Evolutionary conservation across 1,139 yeast species (phyloP), one percentile per base, ranked within the genome.

Genomic region (Yamadazyma songkhlaensis): DNA sequence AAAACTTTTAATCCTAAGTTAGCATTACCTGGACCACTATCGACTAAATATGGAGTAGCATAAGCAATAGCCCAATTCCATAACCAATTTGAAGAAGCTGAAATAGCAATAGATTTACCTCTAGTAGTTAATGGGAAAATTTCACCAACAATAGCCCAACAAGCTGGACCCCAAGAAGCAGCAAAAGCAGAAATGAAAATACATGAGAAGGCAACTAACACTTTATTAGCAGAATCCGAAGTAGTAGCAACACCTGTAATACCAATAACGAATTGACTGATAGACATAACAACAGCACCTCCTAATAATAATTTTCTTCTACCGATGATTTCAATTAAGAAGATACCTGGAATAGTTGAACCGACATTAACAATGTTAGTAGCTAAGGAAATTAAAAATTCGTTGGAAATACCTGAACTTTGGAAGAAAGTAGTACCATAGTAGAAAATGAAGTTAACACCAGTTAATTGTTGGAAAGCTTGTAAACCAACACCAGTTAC

Each of bases 151-250:
- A 81, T 65, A 36, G 81, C 85, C 89, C 89, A 83, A 36, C 78
- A 77, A 39, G 76, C 65, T 29, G 88, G 88, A 48, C 88, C 89
- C 88, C 88, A 83, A 21, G 86, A 72, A 36, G 84, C 64, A 27
- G 88, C 88, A 51, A 81, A 82, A 54, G 72, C 78, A 23, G 82
- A 79, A 56, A 81, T 81, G 54, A 79, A 82, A 35, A 75, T 61
- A 72, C 87, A 82, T 34, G 74, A 70, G 59, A 81, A 80, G 4
- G 81, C 83, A 48, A 82, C 55, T 60, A 81, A 71, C 36, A 73
- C 72, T 61, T 80, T 74, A 47, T 79, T 77, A 9, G 80, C 68
- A 32, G 73, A 51, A 15, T 48, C 42, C 10, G 69, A 55, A 41
- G 54, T 44, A 3, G 47, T 34, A 9, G 53, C 49, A 38, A 80